Evolutionary conservation across 2,329 filamentous ascomycete genomes (phyloP), one percentile per base, ranked within the genome.

Genomic region (Pseudofabraea citricarpa): DNA sequence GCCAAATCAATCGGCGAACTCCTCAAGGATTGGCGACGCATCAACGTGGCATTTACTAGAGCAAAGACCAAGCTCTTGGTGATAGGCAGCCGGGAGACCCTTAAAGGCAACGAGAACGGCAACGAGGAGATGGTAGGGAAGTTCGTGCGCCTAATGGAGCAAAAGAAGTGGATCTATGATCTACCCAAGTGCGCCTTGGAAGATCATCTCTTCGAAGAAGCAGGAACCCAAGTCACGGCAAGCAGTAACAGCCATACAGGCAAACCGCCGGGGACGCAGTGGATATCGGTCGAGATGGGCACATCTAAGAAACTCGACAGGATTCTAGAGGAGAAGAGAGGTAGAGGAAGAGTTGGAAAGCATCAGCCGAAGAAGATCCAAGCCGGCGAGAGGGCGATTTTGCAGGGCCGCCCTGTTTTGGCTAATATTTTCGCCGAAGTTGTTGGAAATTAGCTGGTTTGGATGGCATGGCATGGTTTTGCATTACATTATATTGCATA

Each of bases 41-140:
- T 98, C 61, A 98, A 98, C 56, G 93, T 98, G 3, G 93, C 93
- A 0, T 87, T 98, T 51, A 98, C 93, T 4, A 76, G 93, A 21
- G 93, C 93, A 18, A 87, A 90, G 61, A 93, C 86, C 0, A 98
- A 98, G 69, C 69, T 98, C 26, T 73, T 98, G 2, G 85, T 98
- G 10, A 66, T 98, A 1, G 93, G 93, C 8, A 94, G 87, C 63
- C 79, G 79, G 58, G 74, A 72, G 44, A 98, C 93, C 1, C 69
- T 98, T n/a, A 67, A 68, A 12, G 60, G 59, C 0, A 75, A 82
- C 51, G 61, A 83, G 6, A 64, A 84, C 73, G 71, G 80, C 9
- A 75, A 84, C 41, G 82, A 87, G 53, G 86, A 90, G 54, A 82
- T 97, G 66, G 72, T 98, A 12, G 77, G 77, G 24, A 75, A 76